Evolutionary conservation across 805 yeast species (phyloP).

Genomic region (Crinitomyces ghanaensis): DNA sequence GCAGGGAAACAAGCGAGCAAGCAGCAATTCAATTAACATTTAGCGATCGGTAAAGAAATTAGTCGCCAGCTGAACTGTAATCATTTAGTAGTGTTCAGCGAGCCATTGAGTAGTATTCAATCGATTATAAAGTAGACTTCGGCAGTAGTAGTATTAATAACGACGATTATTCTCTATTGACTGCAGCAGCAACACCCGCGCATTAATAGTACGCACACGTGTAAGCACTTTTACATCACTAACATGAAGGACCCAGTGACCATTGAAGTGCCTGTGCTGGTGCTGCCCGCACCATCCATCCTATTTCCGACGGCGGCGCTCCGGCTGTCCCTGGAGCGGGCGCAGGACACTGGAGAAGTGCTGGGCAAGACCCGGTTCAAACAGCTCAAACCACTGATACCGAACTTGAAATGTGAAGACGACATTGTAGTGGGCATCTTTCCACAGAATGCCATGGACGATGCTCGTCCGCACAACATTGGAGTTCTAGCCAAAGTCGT

Average conservation of each 20-base stretch:
- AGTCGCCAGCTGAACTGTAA: no score
- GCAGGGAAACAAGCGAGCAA: no score
- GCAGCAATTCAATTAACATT: no score
- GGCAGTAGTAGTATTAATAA: no score
- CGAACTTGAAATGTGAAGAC: conserved; percentile 5
- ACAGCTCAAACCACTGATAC: conserved; percentile 1
- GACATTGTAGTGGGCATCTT: conserved; percentile 7
- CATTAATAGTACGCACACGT: no score
- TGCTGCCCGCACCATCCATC: conserved; percentile 7
- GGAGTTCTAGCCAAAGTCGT: conserved; percentile 18
- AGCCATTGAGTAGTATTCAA: no score
- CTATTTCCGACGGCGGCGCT: conserved; percentile 11
- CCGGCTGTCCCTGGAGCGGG: conserved; percentile 4
- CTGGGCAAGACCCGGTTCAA: conserved; percentile 4
- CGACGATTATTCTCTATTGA: no score
- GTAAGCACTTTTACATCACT: no score
- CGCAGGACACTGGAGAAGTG: background rate
- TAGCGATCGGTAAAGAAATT: no score
- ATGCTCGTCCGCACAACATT: conserved; percentile 7
- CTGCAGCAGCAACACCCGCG: no score
- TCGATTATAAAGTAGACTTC: no score
- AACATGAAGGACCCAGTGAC: conserved; percentile 5
- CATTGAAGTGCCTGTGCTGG: conserved; percentile 5
- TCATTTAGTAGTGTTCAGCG: no score
- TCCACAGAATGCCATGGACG: conserved; percentile 4